A percentile compares a stretch with the other conserved stretches of the same genome.
phyloP scores from a whole-genome alignment of 2,329 filamentous ascomycete species.

The Cercospora citrullina region DNA sequence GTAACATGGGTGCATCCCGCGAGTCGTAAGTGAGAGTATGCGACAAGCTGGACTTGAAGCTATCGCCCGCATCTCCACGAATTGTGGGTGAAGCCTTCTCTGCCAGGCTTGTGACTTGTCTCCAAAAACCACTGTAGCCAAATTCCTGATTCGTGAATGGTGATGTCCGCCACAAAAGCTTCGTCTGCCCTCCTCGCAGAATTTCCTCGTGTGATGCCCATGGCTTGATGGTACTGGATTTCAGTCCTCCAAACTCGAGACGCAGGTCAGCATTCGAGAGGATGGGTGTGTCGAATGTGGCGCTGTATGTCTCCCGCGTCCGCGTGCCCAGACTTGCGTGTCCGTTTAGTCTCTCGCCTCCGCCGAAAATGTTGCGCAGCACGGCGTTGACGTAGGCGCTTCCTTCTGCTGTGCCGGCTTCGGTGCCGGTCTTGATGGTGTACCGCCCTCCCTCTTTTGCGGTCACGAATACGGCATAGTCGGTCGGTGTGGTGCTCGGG shows the following conservation, averaged over 20 bases:
- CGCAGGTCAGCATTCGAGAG: constrained; percentile 79
- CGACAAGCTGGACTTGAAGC: constrained; percentile 81
- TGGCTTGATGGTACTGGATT: constrained; percentile 78
- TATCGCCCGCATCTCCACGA: constrained; percentile 82
- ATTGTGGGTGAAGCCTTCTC: constrained; percentile 77
- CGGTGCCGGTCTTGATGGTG: constrained; percentile 89
- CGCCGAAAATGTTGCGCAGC: constrained; percentile 90
- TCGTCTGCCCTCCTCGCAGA: constrained; percentile 73
- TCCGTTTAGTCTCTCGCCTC: constrained; percentile 83
- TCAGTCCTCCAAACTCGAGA: constrained; percentile 75
- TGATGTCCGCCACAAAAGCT: constrained; percentile 70
- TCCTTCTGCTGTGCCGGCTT: constrained; percentile 89
- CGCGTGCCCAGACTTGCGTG: constrained; percentile 88
- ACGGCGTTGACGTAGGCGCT: constrained; percentile 87
- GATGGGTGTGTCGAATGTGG: constrained; percentile 78
- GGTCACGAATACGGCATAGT: constrained; percentile 77
- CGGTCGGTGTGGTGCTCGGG: constrained; percentile 68
- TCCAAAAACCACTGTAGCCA: constrained; percentile 79
- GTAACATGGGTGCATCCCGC: constrained; percentile 81
- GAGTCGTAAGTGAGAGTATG: constrained; percentile 79
- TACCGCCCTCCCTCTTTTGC: constrained; percentile 79
- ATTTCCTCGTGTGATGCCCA: constrained; percentile 95
- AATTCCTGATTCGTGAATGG: constrained; percentile 68
- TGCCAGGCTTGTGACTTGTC: constrained; percentile 79
- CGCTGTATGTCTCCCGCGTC: constrained; percentile 87